These are phyloP conservation scores for Ramaria sp. DNA, from an alignment of 768 basidiomycete species.

Conservation along the genomic window DNA sequence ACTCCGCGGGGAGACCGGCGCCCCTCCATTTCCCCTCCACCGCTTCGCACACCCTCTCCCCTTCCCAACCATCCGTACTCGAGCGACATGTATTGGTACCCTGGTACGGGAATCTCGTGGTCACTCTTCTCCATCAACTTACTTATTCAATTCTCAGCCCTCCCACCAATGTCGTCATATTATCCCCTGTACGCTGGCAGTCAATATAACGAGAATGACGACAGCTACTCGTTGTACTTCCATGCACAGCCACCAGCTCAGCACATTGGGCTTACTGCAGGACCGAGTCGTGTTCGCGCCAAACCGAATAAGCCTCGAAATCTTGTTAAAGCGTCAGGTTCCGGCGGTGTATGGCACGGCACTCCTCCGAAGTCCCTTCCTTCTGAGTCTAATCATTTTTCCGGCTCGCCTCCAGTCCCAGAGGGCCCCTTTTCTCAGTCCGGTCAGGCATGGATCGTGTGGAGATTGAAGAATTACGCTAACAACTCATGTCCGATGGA, in stretches of 20 bases:
- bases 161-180: neutral
- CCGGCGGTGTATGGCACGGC: neutral
- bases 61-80: slow-evolving; percentile 1
- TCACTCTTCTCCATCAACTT: neutral
- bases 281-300: neutral
- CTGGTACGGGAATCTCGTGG: neutral
- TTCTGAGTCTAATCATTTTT: neutral
- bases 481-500: slow-evolving; percentile 2
- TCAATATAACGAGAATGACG: slow-evolving; percentile 4
- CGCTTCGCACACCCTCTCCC: neutral
- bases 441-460: slow-evolving; percentile 2
- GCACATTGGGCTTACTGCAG: neutral
- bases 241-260: neutral
- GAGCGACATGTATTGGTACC: slow-evolving; percentile 1
- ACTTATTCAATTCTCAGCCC: neutral
- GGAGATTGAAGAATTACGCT: neutral
- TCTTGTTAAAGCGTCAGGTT: neutral
- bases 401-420: neutral
- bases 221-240: slow-evolving; percentile 5
- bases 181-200: neutral
- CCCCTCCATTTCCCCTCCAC: slow-evolving; percentile 1
- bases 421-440: neutral
- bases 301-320: neutral
- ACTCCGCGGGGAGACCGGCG: neutral
- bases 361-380: neutral